Base-by-base conservation (phyloP, 345 rosid species). In the Turnera subulata region DNA sequence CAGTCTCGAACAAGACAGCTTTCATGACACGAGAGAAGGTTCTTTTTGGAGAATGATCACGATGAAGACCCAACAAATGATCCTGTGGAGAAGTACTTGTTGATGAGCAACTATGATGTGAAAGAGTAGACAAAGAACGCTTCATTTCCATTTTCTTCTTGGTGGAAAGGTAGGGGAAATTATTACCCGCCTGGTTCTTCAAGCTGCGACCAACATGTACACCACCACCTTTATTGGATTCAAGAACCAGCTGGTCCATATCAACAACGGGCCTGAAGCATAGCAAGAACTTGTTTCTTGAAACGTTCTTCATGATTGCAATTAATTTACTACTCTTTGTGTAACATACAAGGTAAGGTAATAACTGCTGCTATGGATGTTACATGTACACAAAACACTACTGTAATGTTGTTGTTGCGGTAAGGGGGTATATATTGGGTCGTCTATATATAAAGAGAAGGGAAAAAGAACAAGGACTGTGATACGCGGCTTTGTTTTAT, bases 211-310 rank as follows among this genome's bases (percentile, higher is more conserved):
- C 44, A n/a, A n/a, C n/a, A 4, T n/a, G n/a, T n/a, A n/a, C n/a
- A n/a, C 6, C 44, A 26, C 23, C 67, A 11, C 19, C 42, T 13
- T 62, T 22, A n/a, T n/a, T n/a, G 38, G 61, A 32, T 43, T 69
- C 68, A n/a, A 69, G 60, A 43, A 69, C 51, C 22, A 67, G 39
- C 32, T 55, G 55, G 19, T 73, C 79, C 66, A 76, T 48, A 1
- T 67, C 70, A 16, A 62, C 80, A 25, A 57, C 80, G 10, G 77
- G 79, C 50, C 75, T 67, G 46, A 81, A 81, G 63, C 86, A 81
- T 15, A 68, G 61, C 68, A 73, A 48, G 39, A 73, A 66, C 67
- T 66, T 78, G 67, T 55, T 81, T 26, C 75, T 70, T 4, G 80
- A 42, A 56, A 56, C 67, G 72, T 61, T 67, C 72, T 71, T 66